Conservation (phyloP, 768 basidiomycete genomes). For the Boletus barrowsii region DNA sequence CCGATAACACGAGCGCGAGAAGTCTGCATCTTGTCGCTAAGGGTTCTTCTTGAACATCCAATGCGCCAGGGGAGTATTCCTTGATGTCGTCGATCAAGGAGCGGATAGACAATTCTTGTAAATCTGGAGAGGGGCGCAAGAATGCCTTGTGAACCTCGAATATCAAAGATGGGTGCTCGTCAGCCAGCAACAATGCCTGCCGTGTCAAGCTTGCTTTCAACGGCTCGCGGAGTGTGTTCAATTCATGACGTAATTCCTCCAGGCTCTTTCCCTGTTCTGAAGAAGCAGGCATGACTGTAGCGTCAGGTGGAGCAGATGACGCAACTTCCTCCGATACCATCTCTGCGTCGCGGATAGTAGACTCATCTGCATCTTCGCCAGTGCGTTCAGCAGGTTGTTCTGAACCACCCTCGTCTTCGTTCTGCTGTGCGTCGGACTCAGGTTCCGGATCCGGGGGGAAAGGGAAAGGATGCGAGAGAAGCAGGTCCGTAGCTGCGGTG, state of each 20-base stretch:
- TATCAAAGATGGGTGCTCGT: constrained; percentile 82
- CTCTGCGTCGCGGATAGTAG: constrained; percentile 27
- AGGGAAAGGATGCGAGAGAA: constrained; percentile 79
- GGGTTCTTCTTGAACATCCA: constrained; percentile 70
- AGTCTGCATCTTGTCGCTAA: constrained; percentile 82
- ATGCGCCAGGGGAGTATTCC: constrained; percentile 58
- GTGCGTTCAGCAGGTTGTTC: constrained; percentile 31
- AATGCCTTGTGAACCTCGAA: constrained; percentile 88
- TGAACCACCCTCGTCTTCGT: constrained; percentile 11
- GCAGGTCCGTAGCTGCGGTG: constrained; percentile 80
- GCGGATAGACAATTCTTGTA: constrained; percentile 64
- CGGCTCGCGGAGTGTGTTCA: constrained; percentile 64
- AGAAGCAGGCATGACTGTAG: constrained; percentile 6
- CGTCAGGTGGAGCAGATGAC: constrained; percentile 17
- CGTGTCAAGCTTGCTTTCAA: constrained; percentile 62
- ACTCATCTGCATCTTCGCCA: constrained; percentile 23
- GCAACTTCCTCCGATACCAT: constrained; percentile 23
- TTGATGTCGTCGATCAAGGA: constrained; percentile 78
- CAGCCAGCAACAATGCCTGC: constrained; percentile 75
- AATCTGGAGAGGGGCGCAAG: constrained; percentile 55
- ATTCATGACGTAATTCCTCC: constrained; percentile 62
- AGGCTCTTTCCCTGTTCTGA: constrained; percentile 40
- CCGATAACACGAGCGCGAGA: constrained; percentile 78
- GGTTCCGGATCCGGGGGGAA: constrained; percentile 63
- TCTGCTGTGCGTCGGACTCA: constrained; percentile 19